Evolutionary conservation across 2,329 filamentous ascomycete genomes (phyloP), one percentile per base, ranked within the genome.

Genomic region (Chlorencoelia australis): DNA sequence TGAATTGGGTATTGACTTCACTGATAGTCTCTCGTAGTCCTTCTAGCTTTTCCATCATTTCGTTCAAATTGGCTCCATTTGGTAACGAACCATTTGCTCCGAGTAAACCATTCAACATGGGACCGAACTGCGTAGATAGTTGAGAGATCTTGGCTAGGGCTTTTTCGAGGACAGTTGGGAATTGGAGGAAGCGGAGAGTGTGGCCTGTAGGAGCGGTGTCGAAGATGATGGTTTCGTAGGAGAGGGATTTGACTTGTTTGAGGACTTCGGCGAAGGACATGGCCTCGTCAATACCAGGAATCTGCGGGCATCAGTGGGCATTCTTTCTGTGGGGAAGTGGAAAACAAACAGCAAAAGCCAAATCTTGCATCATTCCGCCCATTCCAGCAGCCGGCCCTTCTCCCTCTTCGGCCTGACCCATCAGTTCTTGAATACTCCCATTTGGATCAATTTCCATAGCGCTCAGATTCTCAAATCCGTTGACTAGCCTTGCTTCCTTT

Each of bases 391-490:
- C 73, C 66, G 84, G 77, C 26, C 77, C 77, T 47, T 87, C 82
- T 3, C 68, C 73, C 33, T 84, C 84, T 13, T 85, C 86, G 28
- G 74, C 79, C 56, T 78, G 71, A 2, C 80, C 81, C 45, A 98
- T 67, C 39, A 98, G 66, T 59, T 98, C 91, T 64, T 95, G 91
- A 61, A 98, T 94, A 57, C 86, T 94, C 31, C 89, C 91, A 58
- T 94, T 96, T 35, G 91, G 91, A 57, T 98, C 91, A 53, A 98
- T 96, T 65, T 98, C 91, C 91, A 98, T 98, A 45, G 91, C 91
- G 58, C 85, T 93, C 49, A 98, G 69, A 62, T 95, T 95, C 21
- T 80, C 76, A 57, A 94, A 95, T 50, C 91, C 91, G 51, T 94
- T 80, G 47, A 98, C 73, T 25, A 94, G 76, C 45, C 87, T 79